Evolutionary conservation across 75 land plant genomes (phyloP).

Genomic region (Ceratopteris richardii): DNA sequence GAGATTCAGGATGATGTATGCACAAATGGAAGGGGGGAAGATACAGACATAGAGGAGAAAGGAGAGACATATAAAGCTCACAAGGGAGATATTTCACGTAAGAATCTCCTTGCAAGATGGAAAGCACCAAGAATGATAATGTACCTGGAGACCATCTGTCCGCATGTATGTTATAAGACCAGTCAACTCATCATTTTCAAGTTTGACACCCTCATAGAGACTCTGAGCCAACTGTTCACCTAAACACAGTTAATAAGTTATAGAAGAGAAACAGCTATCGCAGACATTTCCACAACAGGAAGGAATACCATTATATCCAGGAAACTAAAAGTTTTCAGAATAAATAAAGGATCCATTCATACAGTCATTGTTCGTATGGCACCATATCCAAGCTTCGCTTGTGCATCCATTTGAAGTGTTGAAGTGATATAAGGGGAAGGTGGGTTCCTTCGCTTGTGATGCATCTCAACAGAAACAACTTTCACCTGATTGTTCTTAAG

Average conservation of each 20-base stretch:
- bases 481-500: constrained; percentile 33
- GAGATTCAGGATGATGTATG: too few species aligned
- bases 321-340: too few species aligned
- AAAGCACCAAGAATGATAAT: too few species aligned
- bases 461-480: constrained; percentile 46
- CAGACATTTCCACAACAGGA: not conserved
- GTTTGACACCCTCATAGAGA: constrained; percentile 87
- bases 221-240: constrained; percentile 77
- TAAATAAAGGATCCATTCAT: too few species aligned
- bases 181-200: constrained; percentile 49
- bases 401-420: constrained; percentile 91
- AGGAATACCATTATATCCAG: too few species aligned
- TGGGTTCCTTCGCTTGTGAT: constrained; percentile 34
- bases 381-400: constrained; percentile 61
- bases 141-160: constrained; percentile 88
- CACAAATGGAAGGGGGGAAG: too few species aligned
- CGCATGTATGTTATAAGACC: constrained; percentile 96
- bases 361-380: constrained; percentile 84
- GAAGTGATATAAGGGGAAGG: constrained; percentile 91
- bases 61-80: too few species aligned
- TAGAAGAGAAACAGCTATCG: not conserved
- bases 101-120: too few species aligned
- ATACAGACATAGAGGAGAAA: too few species aligned
- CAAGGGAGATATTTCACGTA: too few species aligned
- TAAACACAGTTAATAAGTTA: not conserved